Evolutionary conservation across 768 basidiomycete genomes (phyloP).

Genomic region (Saitozyma sp.): DNA sequence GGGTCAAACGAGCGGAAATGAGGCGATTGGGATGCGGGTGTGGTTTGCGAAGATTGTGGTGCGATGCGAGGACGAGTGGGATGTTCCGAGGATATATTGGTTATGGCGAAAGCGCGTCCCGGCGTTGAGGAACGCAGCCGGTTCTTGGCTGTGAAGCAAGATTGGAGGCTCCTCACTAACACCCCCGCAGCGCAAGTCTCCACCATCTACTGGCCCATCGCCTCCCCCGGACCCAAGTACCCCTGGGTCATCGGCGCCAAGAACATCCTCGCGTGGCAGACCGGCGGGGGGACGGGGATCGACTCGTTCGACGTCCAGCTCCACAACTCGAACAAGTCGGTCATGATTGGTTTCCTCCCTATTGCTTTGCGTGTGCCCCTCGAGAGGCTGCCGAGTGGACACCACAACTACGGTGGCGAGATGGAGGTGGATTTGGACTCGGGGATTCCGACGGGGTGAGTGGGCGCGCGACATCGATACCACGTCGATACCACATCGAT

Average conservation of each 20-base stretch:
- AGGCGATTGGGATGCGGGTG: no score
- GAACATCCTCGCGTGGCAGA: constrained; percentile 44
- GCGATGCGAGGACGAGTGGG: no score
- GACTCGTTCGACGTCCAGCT: constrained; percentile 50
- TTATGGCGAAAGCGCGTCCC: no score
- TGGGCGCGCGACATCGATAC: neutral
- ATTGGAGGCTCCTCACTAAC: no score
- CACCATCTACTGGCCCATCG: constrained; percentile 49
- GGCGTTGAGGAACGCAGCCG: no score
- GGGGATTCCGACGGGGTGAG: constrained; percentile 35
- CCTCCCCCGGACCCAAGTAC: constrained; percentile 22
- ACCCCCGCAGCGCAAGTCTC: constrained; percentile 21
- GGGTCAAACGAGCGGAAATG: no score
- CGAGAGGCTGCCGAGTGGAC: constrained; percentile 37
- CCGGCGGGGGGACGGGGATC: constrained; percentile 48
- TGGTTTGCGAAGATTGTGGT: no score
- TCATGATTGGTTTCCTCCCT: constrained; percentile 47
- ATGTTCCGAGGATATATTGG: no score
- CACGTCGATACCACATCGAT: no score
- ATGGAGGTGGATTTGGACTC: constrained; percentile 42
- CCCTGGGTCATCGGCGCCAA: constrained; percentile 50
- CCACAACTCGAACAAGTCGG: constrained; percentile 40
- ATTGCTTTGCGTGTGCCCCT: constrained; percentile 49
- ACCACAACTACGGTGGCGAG: constrained; percentile 48
- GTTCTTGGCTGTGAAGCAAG: no score